A percentile compares a stretch with the other conserved stretches of the same genome.
These are phyloP conservation scores for Phanerodontia chrysosporium DNA, from an alignment of 768 basidiomycete species.

Conservation along the genomic window DNA sequence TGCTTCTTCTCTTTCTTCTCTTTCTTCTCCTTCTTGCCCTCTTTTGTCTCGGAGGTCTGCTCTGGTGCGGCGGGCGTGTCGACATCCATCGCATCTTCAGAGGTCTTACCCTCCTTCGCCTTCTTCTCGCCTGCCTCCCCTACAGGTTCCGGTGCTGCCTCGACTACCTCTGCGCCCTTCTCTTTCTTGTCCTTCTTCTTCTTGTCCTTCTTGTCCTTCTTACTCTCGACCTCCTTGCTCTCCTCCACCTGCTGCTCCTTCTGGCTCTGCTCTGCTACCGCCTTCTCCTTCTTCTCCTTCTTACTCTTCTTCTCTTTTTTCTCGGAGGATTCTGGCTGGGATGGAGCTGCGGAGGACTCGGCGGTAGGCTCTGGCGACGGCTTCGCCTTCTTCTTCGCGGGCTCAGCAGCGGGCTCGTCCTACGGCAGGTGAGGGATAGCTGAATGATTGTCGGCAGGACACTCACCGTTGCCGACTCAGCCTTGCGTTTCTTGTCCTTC, in stretches of 20 bases:
- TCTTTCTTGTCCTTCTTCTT: constrained; percentile 17
- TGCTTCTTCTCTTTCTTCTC: constrained; percentile 27
- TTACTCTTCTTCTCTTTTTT: constrained; percentile 21
- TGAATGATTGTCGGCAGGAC: neutral
- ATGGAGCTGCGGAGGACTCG: neutral
- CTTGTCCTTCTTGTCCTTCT: constrained; percentile 15
- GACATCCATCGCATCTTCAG: constrained; percentile 6
- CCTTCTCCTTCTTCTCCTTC: constrained; percentile 17
- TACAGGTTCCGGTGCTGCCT: neutral
- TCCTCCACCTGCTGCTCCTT: constrained; percentile 7
- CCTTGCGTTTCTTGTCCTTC: constrained; percentile 15
- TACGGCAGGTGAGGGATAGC: neutral
- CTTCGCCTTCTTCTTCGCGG: constrained; percentile 15
- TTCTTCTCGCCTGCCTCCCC: constrained; percentile 16
- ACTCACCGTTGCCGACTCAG: constrained; percentile 1
- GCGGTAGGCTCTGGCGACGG: neutral
- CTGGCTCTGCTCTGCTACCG: neutral
- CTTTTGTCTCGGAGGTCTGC: constrained; percentile 20
- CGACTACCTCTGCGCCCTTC: constrained; percentile 16
- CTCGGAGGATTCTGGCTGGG: neutral
- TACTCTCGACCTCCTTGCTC: constrained; percentile 18
- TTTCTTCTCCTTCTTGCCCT: constrained; percentile 14
- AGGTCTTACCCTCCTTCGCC: constrained; percentile 15
- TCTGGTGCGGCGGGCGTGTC: constrained; percentile 11
- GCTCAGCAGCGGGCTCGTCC: constrained; percentile 15